A percentile compares a stretch with the other conserved stretches of the same genome.
Evolutionary conservation across 2,329 filamentous ascomycete species (phyloP).

Genomic region (Cadophora sp.): DNA sequence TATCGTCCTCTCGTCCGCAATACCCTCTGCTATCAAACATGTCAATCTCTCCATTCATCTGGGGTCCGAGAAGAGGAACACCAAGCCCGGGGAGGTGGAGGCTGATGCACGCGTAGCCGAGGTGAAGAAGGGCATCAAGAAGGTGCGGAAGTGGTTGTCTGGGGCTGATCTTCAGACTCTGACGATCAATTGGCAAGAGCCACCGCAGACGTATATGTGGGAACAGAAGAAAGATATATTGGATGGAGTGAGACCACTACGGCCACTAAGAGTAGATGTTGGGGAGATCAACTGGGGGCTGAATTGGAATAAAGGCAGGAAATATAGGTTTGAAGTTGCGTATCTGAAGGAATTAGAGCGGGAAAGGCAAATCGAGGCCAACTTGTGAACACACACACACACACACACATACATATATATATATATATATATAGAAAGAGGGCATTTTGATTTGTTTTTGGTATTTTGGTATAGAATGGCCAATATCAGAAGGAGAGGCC

Average conservation of each 20-base stretch:
- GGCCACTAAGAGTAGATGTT: constrained; percentile 33
- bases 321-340: constrained; percentile 37
- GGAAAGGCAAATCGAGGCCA: constrained; percentile 19
- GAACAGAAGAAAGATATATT: constrained; percentile 40
- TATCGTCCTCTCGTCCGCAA: constrained; percentile 34
- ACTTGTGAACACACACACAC: too few species aligned
- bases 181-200: constrained; percentile 41
- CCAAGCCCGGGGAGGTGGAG: constrained; percentile 45
- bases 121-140: constrained; percentile 40
- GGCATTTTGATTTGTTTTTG: constrained; percentile 12
- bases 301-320: constrained; percentile 41
- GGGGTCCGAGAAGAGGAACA: constrained; percentile 44
- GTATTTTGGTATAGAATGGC: constrained; percentile 23
- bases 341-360: constrained; percentile 40
- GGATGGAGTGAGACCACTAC: constrained; percentile 37
- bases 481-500: not conserved
- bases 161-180: constrained; percentile 38
- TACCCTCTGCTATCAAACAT: constrained; percentile 38
- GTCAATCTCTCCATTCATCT: constrained; percentile 39
- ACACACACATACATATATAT: too few species aligned
- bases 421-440: not conserved
- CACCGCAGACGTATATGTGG: constrained; percentile 41
- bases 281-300: constrained; percentile 42
- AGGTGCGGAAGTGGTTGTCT: constrained; percentile 39
- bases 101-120: constrained; percentile 33